These are phyloP conservation scores for Morella rubra DNA, from an alignment of 306 rosid genomes.

Conservation along the genomic window DNA sequence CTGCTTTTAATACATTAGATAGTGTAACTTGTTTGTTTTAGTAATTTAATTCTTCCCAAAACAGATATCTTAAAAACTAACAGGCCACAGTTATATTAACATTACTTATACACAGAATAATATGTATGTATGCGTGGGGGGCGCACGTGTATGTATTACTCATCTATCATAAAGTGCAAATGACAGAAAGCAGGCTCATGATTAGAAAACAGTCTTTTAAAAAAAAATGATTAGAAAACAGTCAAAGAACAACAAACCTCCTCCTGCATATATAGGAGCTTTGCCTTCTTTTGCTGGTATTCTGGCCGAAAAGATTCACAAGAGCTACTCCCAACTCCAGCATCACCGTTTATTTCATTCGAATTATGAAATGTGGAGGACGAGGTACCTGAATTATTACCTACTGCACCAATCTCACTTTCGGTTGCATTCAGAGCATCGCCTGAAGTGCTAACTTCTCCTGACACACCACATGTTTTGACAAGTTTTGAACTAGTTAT, in stretches of 20 bases:
- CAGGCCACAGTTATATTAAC: too few species aligned
- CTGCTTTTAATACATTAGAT: too few species aligned
- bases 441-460: conserved; percentile 38
- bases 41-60: too few species aligned
- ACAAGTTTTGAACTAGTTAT: conserved; percentile 24
- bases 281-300: conserved; percentile 75
- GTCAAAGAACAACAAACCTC: conserved; percentile 60
- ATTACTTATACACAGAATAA: too few species aligned
- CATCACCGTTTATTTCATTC: conserved; percentile 45
- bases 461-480: conserved; percentile 34
- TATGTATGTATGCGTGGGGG: too few species aligned
- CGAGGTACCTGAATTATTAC: conserved; percentile 43
- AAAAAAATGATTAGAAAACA: background rate
- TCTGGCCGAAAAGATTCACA: conserved; percentile 49
- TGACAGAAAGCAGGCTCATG: background rate
- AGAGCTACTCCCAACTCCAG: conserved; percentile 47
- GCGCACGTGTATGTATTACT: background rate
- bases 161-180: background rate
- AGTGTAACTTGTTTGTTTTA: too few species aligned
- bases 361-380: conserved; percentile 49
- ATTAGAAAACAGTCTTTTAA: background rate
- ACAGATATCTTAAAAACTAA: too few species aligned
- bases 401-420: conserved; percentile 32
- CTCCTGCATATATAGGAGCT: conserved; percentile 76
- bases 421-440: conserved; percentile 35